A percentile compares a stretch with the other conserved stretches of the same genome.
phyloP scores from a whole-genome alignment of 2,329 filamentous ascomycete species.

The Diaporthe nobilis region DNA sequence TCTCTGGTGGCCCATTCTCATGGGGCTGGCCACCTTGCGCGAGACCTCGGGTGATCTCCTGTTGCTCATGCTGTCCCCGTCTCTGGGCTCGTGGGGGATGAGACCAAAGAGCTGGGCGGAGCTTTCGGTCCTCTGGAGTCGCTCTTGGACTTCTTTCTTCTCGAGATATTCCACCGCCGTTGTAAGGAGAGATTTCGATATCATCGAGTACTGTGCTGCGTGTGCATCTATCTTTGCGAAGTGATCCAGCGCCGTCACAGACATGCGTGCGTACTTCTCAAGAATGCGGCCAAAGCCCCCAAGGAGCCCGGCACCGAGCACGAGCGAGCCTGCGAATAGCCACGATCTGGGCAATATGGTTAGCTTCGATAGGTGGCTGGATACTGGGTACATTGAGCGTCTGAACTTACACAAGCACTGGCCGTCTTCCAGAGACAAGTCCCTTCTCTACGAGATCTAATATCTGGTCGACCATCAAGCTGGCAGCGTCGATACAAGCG shows the following conservation, averaged over 20 bases:
- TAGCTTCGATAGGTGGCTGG: background rate
- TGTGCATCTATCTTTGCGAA: slow-evolving; percentile 65
- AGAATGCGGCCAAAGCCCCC: slow-evolving; percentile 67
- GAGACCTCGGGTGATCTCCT: slow-evolving; percentile 15
- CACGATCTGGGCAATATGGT: slow-evolving; percentile 57
- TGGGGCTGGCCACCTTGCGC: slow-evolving; percentile 32
- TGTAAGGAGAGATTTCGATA: slow-evolving; percentile 64
- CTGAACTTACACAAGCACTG: slow-evolving; percentile 63
- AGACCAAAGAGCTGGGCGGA: slow-evolving; percentile 67
- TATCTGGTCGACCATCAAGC: slow-evolving; percentile 66
- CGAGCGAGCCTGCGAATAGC: slow-evolving; percentile 67
- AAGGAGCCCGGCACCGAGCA: slow-evolving; percentile 65
- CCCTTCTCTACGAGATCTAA: slow-evolving; percentile 59
- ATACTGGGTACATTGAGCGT: background rate
- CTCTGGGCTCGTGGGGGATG: slow-evolving; percentile 52
- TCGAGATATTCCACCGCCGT: slow-evolving; percentile 64
- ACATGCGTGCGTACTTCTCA: slow-evolving; percentile 63
- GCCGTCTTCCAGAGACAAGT: slow-evolving; percentile 60
- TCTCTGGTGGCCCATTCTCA: slow-evolving; percentile 15
- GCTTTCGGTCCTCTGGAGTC: slow-evolving; percentile 62
- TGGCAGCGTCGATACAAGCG: slow-evolving; percentile 69
- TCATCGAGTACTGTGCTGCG: slow-evolving; percentile 66
- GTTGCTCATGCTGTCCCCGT: background rate
- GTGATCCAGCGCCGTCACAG: slow-evolving; percentile 63
- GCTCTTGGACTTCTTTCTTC: slow-evolving; percentile 61